These are phyloP conservation scores for Diaporthe sp. DNA, from an alignment of 2,329 filamentous ascomycete species.

Conservation along the genomic window DNA sequence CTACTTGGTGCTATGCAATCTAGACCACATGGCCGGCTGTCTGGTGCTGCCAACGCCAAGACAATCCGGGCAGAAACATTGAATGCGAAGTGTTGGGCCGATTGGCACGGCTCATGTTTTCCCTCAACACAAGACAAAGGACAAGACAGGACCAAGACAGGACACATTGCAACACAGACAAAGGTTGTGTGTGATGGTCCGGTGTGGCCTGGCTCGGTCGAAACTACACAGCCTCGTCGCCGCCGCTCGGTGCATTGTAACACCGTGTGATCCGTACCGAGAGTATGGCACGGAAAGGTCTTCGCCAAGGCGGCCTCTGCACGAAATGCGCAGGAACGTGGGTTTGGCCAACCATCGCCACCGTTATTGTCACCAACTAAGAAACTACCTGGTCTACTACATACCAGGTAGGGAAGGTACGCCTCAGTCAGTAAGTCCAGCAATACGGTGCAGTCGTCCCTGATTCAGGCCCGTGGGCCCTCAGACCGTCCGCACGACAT, in stretches of 20 bases:
- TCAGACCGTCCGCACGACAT: slow-evolving; percentile 14
- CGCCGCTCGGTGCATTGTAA: slow-evolving; percentile 21
- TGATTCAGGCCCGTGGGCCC: slow-evolving; percentile 29
- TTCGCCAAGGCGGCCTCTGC: slow-evolving; percentile 38
- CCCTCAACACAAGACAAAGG: slow-evolving; percentile 13
- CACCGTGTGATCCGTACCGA: slow-evolving; percentile 27
- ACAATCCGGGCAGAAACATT: neutral
- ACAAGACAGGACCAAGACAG: neutral
- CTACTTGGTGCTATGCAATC: slow-evolving; percentile 4
- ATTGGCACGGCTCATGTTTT: slow-evolving; percentile 10
- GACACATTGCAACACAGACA: slow-evolving; percentile 1
- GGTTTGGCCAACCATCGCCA: slow-evolving; percentile 6
- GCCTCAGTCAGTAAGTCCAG: too few relatives aligned
- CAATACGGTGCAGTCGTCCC: neutral
- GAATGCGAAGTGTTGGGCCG: neutral
- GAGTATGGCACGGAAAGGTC: slow-evolving; percentile 23
- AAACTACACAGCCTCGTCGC: slow-evolving; percentile 28
- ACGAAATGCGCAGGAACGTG: slow-evolving; percentile 26
- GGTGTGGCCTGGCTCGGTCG: slow-evolving; percentile 26
- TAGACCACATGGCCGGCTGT: slow-evolving; percentile 1
- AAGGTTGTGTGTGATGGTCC: slow-evolving; percentile 4
- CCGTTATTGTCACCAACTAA: slow-evolving; percentile 3
- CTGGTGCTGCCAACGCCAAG: slow-evolving; percentile 11
- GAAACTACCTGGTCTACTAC: too few relatives aligned
- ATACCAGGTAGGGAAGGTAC: neutral